A percentile compares a stretch with the other conserved stretches of the same genome.
Evolutionary conservation across 208 protist species (phyloP).

Genomic region (Phytomonas serpens): DNA sequence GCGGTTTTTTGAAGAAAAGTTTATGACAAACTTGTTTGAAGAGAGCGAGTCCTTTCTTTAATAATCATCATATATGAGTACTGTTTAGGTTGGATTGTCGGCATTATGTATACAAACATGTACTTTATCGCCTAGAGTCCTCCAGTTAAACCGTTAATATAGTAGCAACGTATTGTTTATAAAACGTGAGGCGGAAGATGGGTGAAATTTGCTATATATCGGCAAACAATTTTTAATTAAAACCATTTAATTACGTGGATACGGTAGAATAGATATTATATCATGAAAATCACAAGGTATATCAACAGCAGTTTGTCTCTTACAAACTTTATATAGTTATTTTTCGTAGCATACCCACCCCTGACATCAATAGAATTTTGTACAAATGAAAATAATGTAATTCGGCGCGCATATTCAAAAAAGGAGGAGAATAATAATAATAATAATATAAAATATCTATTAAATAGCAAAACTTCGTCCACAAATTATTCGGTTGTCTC

Average conservation of each 20-base stretch:
- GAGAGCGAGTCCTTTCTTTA: neutral
- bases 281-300: neutral
- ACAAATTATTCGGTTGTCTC: slow-evolving; percentile 7
- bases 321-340: neutral
- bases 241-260: neutral
- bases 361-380: neutral
- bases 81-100: neutral
- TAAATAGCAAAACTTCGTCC: slow-evolving; percentile 5
- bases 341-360: neutral
- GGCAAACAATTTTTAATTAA: neutral
- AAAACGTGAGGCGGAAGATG: neutral
- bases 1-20: neutral
- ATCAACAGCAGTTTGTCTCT: neutral
- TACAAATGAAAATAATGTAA: neutral
- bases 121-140: neutral
- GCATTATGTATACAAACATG: slow-evolving; percentile 1
- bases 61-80: neutral
- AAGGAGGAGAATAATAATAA: slow-evolving; percentile 1
- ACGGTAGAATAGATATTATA: neutral
- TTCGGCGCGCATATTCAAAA: neutral
- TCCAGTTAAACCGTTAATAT: neutral
- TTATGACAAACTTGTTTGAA: neutral
- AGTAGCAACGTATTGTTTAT: neutral
- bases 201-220: neutral
- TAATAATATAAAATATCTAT: slow-evolving; percentile 4